Percentiles rank a stretch among this genome's conserved stretches.
Evolutionary conservation across 2,329 filamentous ascomycete species (phyloP).

Genomic region (Paramyrothecium roridum): DNA sequence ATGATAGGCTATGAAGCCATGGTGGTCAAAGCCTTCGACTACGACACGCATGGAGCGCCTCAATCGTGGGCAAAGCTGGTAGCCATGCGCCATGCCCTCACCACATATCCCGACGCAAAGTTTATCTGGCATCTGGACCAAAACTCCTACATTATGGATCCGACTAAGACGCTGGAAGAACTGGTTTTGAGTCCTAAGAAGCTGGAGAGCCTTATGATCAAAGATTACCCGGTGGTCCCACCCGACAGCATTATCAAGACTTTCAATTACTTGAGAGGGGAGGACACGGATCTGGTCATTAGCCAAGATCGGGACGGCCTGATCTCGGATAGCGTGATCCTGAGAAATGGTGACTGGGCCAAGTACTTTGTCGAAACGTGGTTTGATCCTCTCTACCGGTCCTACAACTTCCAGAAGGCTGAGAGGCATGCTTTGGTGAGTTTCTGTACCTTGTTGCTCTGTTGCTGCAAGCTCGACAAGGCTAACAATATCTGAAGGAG

Average conservation of each 20-base stretch:
- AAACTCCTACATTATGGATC: slow-evolving; percentile 86
- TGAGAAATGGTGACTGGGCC: slow-evolving; percentile 85
- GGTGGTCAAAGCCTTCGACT: slow-evolving; percentile 74
- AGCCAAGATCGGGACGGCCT: slow-evolving; percentile 83
- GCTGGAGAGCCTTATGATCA: slow-evolving; percentile 78
- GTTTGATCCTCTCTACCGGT: slow-evolving; percentile 92
- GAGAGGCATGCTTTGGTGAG: slow-evolving; percentile 86
- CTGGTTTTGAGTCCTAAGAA: slow-evolving; percentile 65
- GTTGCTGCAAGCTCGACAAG: neutral
- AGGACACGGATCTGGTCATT: slow-evolving; percentile 77
- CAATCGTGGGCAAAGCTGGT: slow-evolving; percentile 75
- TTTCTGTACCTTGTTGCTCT: slow-evolving; percentile 3
- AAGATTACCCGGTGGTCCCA: slow-evolving; percentile 81
- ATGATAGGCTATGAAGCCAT: slow-evolving; percentile 77
- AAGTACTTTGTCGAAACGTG: slow-evolving; percentile 91
- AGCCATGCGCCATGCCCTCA: slow-evolving; percentile 84
- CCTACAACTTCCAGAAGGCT: slow-evolving; percentile 94
- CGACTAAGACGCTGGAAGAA: slow-evolving; percentile 63
- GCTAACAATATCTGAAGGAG: slow-evolving; percentile 52
- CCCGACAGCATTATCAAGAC: slow-evolving; percentile 98
- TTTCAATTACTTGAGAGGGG: slow-evolving; percentile 73
- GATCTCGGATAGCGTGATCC: slow-evolving; percentile 71
- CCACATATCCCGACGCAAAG: slow-evolving; percentile 69
- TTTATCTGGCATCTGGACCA: slow-evolving; percentile 88
- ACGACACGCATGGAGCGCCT: slow-evolving; percentile 62